Percentiles rank a stretch among this genome's conserved stretches.
phyloP scores from a whole-genome alignment of 2,329 filamentous ascomycete genomes.

The Aspergillus costaricaensis region DNA sequence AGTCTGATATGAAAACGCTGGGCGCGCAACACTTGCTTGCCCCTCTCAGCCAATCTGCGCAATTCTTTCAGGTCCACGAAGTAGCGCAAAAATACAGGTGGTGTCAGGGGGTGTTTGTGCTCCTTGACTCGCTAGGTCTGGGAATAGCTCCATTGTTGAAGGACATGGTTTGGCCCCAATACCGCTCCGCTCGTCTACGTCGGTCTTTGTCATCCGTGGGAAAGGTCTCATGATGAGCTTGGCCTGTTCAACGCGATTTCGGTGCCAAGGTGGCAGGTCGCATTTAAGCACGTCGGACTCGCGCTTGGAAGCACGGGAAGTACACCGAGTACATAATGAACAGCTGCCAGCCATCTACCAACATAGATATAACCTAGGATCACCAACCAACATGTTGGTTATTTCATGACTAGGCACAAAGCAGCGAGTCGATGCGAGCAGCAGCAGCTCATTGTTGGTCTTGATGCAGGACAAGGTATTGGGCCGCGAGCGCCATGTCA shows the following conservation, averaged over 20 bases:
- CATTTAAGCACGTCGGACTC: not conserved
- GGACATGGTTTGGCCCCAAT: conserved; percentile 26
- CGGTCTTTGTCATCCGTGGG: not conserved
- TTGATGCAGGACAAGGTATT: not conserved
- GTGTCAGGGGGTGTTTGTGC: conserved; percentile 23
- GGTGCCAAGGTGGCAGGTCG: not conserved
- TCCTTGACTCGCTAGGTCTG: conserved; percentile 17
- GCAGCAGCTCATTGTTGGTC: not conserved
- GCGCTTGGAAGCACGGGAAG: not conserved
- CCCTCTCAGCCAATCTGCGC: conserved; percentile 22
- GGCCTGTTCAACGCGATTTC: not conserved
- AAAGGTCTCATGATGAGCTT: not conserved
- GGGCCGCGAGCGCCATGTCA: not conserved
- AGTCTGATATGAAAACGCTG: conserved; percentile 24
- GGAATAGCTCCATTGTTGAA: conserved; percentile 23
- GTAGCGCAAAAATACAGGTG: conserved; percentile 19
- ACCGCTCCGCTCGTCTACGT: conserved; percentile 13
- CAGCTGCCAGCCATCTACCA: not conserved
- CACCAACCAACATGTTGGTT: too few species aligned
- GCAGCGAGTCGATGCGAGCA: not conserved
- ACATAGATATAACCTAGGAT: not conserved
- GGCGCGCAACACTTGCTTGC: conserved; percentile 21
- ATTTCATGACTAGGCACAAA: not conserved
- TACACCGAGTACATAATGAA: not conserved
- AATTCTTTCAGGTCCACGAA: conserved; percentile 21